Evolutionary conservation across 805 yeast genomes (phyloP).

Genomic region (Ogataea chonburiensis): DNA sequence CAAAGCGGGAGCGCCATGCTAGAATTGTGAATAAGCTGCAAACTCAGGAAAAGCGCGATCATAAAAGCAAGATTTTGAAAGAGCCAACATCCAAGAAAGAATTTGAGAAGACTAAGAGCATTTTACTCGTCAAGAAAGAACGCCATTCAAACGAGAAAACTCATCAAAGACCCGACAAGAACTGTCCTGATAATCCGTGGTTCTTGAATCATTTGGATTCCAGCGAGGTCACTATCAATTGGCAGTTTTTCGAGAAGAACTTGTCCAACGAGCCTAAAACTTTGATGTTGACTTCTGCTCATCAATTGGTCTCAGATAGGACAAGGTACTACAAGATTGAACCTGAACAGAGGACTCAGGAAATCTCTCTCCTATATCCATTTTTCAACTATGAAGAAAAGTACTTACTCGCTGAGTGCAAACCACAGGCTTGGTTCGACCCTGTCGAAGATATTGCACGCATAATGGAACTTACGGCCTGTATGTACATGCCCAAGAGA

Average conservation of each 20-base stretch:
- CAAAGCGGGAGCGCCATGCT: neutral
- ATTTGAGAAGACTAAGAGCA: neutral
- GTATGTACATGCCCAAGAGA: conserved; percentile 40
- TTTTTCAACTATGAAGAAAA: conserved; percentile 50
- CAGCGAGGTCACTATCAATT: conserved; percentile 15
- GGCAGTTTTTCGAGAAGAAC: conserved; percentile 23
- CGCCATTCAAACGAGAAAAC: too few species aligned
- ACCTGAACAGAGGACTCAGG: too few species aligned
- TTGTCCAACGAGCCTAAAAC: conserved; percentile 20
- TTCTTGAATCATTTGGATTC: conserved; percentile 23
- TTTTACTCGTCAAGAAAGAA: too few species aligned
- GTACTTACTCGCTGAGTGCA: conserved; percentile 49
- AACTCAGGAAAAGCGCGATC: neutral
- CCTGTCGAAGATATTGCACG: conserved; percentile 63
- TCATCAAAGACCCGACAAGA: too few species aligned
- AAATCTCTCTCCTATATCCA: conserved; percentile 33
- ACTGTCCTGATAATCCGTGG: conserved; percentile 21
- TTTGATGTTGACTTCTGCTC: conserved; percentile 20
- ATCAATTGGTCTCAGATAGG: conserved; percentile 21
- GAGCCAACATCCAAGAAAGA: conserved; percentile 3
- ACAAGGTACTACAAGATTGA: too few species aligned
- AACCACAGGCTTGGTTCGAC: conserved; percentile 53
- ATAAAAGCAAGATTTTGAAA: neutral
- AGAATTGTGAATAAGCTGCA: neutral
- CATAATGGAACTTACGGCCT: conserved; percentile 43